Evolutionary conservation across 441 rosid species (phyloP).

Genomic region (Populus hybrid): DNA sequence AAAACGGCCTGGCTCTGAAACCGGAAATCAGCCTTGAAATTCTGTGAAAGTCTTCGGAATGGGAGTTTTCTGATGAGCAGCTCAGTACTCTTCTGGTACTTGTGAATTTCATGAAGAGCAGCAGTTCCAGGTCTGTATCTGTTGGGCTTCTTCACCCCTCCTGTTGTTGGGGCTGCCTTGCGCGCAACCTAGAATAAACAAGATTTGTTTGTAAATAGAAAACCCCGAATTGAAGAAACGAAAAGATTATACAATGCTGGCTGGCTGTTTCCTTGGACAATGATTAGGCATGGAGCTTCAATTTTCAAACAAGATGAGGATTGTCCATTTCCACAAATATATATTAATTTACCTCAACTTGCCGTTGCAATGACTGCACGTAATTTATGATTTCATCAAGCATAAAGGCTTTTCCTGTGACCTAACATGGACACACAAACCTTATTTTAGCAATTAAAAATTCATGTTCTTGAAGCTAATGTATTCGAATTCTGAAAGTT

Average conservation of each 20-base stretch:
- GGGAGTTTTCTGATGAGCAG: slow-evolving; percentile 61
- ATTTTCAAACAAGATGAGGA: slow-evolving; percentile 15
- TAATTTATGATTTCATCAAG: slow-evolving; percentile 7
- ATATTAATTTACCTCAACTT: slow-evolving; percentile 16
- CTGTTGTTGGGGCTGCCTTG: slow-evolving; percentile 65
- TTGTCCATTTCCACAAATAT: not conserved
- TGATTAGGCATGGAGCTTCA: not conserved
- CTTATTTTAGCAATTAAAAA: no score
- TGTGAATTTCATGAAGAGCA: slow-evolving; percentile 63
- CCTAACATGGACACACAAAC: no score
- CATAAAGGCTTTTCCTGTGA: slow-evolving; percentile 93
- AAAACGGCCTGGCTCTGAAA: slow-evolving; percentile 70
- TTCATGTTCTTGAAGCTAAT: no score
- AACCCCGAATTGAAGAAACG: not conserved
- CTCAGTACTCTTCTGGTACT: slow-evolving; percentile 60
- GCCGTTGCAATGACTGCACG: no score
- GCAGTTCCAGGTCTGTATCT: slow-evolving; percentile 63
- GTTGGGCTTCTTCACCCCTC: slow-evolving; percentile 72
- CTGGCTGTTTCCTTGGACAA: not conserved
- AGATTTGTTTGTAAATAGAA: not conserved
- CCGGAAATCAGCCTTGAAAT: slow-evolving; percentile 59
- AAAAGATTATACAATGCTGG: not conserved
- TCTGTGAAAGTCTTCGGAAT: slow-evolving; percentile 59
- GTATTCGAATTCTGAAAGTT: no score
- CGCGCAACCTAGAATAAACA: slow-evolving; percentile 45